Evolutionary conservation across 1,139 yeast species (phyloP).

Genomic region (Suhomyces guaymorum): DNA sequence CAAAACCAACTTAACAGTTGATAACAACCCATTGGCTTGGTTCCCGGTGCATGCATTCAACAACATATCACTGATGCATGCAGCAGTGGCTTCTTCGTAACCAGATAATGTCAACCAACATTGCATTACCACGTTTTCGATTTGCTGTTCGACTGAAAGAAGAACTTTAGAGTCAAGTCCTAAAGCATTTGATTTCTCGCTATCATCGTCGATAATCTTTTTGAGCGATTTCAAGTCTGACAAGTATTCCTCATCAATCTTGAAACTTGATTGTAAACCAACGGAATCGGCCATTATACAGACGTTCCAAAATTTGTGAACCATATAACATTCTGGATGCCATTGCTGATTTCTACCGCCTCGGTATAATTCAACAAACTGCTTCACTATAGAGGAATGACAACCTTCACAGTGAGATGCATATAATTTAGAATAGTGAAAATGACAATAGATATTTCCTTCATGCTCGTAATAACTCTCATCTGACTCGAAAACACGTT

Average conservation of each 20-base stretch:
- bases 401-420: slow-evolving; percentile 96
- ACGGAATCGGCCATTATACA: slow-evolving; percentile 65
- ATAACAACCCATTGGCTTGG: slow-evolving; percentile 65
- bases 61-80: slow-evolving; percentile 89
- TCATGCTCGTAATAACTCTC: slow-evolving; percentile 93
- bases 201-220: slow-evolving; percentile 11
- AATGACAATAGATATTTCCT: slow-evolving; percentile 82
- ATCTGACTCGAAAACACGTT: slow-evolving; percentile 83
- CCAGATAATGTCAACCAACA: slow-evolving; percentile 89
- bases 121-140: slow-evolving; percentile 69
- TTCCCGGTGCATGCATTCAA: slow-evolving; percentile 79
- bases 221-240: slow-evolving; percentile 14
- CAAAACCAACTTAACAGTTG: slow-evolving; percentile 73
- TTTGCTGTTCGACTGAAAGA: slow-evolving; percentile 58
- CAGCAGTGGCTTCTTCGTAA: slow-evolving; percentile 91
- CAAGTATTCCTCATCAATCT: slow-evolving; percentile 14
- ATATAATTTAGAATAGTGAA: slow-evolving; percentile 79
- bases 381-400: slow-evolving; percentile 85
- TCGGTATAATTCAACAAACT: slow-evolving; percentile 86
- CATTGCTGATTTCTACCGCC: slow-evolving; percentile 96
- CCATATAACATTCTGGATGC: slow-evolving; percentile 99
- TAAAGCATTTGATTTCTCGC: slow-evolving; percentile 11
- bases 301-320: slow-evolving; percentile 95
- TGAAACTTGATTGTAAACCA: slow-evolving; percentile 48
- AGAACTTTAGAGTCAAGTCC: slow-evolving; percentile 53